Conservation (phyloP, 192 early-diverging fungal genomes). For the Coemansia sp. region DNA sequence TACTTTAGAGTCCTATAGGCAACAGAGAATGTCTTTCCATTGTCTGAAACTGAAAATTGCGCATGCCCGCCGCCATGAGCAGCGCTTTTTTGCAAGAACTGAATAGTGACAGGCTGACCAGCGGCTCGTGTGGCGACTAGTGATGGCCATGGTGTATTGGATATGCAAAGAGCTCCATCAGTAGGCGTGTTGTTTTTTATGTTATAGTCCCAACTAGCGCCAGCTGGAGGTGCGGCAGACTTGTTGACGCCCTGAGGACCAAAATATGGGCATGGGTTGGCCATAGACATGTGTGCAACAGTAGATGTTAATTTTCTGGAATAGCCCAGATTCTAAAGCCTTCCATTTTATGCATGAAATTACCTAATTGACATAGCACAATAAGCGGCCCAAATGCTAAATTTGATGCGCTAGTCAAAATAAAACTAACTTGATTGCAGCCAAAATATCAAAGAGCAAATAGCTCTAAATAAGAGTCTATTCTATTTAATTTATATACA, state of each 20-base stretch:
- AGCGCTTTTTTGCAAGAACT: slow-evolving; percentile 43
- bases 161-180: slow-evolving; percentile 28
- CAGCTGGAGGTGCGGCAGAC: slow-evolving; percentile 41
- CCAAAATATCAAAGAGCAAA: too few relatives aligned
- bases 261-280: slow-evolving; percentile 44
- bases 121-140: slow-evolving; percentile 41
- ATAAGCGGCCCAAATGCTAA: too few relatives aligned
- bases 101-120: slow-evolving; percentile 52
- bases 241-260: slow-evolving; percentile 21
- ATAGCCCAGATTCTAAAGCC: too few relatives aligned
- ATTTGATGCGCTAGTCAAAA: too few relatives aligned
- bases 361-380: too few relatives aligned
- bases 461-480: too few relatives aligned
- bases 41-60: slow-evolving; percentile 60
- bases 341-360: too few relatives aligned
- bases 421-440: too few relatives aligned
- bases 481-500: too few relatives aligned
- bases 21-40: slow-evolving; percentile 57
- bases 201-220: slow-evolving; percentile 28
- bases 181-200: slow-evolving; percentile 12
- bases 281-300: slow-evolving; percentile 46
- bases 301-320: too few relatives aligned
- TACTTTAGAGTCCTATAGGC: slow-evolving; percentile 40
- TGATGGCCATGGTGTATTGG: slow-evolving; percentile 28
- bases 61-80: slow-evolving; percentile 61